Evolutionary conservation across 257 asterid genomes (phyloP), one percentile per base, ranked within the genome.

Genomic region (Capsicum pubescens): DNA sequence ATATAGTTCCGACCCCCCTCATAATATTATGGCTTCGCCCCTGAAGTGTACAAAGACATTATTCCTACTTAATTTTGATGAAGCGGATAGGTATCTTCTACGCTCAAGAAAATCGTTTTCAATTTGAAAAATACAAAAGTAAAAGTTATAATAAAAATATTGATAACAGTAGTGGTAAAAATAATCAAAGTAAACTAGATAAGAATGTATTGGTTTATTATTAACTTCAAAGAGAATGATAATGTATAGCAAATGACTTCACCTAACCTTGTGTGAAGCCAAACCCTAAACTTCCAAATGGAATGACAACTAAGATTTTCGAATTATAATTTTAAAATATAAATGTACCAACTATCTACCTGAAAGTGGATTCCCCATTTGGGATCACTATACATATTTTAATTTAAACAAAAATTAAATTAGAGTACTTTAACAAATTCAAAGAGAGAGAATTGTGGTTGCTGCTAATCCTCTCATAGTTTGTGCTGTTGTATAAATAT

Each of bases 201-300:
- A 66, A 66, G 44, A 80, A 19, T 39, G 52, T 63, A 8, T 36
- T 63, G 66, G 19, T 56, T 9, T 35, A 56, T 17, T 48, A 59
- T 58, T 26, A n/a, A 59, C 55, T 36, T 9, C 0, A 5, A 9
- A 66, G 26, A 55, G 55, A 55, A 74, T 11, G 11, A 57, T 8
- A 79, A 67, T 78, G 71, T 56, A 79, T 66, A 82, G 84, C 50
- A 36, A 61, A 44, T 78, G 87, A 21, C 55, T 79, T 42, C 54
- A 87, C 86, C 90, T 85, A 85, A 87, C 77, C 81, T 77, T 84
- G 82, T 57, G 86, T 82, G 66, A 85, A 83, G 39, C 71, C 84
- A 77, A 83, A 83, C 70, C 19, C 58, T 79, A 56, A 85, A 63
- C 54, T 61, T 60, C 86, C 69, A 87, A 39, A 83, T 79, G 79